Percentiles rank a stretch among this genome's conserved stretches.
These are phyloP conservation scores for Gnomoniopsis sp. DNA, from an alignment of 2,329 filamentous ascomycete genomes.

Conservation along the genomic window DNA sequence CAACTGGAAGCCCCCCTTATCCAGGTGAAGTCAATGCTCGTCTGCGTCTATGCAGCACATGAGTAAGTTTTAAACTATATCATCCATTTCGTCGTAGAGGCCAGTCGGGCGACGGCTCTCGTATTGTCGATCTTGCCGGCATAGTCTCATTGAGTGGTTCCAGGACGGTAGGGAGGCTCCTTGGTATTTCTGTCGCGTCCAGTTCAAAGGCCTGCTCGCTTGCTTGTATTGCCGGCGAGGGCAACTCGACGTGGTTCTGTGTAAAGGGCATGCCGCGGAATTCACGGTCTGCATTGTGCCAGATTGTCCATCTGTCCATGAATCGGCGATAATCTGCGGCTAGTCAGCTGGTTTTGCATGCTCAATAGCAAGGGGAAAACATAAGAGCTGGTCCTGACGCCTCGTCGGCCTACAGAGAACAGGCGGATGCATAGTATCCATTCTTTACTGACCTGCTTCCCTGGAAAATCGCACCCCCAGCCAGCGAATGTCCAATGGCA, in stretches of 20 bases:
- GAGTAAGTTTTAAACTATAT: too few relatives aligned
- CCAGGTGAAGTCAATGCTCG: too few relatives aligned
- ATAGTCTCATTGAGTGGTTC: slow-evolving; percentile 24
- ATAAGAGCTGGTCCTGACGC: too few relatives aligned
- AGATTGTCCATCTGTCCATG: slow-evolving; percentile 42
- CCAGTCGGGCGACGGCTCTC: neutral
- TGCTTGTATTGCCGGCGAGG: slow-evolving; percentile 42
- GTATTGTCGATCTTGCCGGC: neutral
- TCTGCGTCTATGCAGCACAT: too few relatives aligned
- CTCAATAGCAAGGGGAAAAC: too few relatives aligned
- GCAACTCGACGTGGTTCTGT: slow-evolving; percentile 42
- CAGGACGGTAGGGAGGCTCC: slow-evolving; percentile 27
- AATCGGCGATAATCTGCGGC: slow-evolving; percentile 43
- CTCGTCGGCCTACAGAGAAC: neutral
- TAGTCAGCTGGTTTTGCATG: neutral
- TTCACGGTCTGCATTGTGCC: slow-evolving; percentile 43
- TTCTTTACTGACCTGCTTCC: slow-evolving; percentile 40
- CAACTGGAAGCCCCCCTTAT: too few relatives aligned
- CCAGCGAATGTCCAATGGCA: slow-evolving; percentile 41
- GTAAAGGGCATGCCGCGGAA: slow-evolving; percentile 45
- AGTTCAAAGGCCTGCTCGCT: slow-evolving; percentile 18
- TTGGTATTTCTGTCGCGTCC: neutral
- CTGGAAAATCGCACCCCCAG: slow-evolving; percentile 48
- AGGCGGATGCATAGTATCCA: neutral
- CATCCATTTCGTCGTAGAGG: neutral